Evolutionary conservation across 108 stramenopile genomes (phyloP), one percentile per base, ranked within the genome.

Genomic region (Fistulifera pelliculosa): DNA sequence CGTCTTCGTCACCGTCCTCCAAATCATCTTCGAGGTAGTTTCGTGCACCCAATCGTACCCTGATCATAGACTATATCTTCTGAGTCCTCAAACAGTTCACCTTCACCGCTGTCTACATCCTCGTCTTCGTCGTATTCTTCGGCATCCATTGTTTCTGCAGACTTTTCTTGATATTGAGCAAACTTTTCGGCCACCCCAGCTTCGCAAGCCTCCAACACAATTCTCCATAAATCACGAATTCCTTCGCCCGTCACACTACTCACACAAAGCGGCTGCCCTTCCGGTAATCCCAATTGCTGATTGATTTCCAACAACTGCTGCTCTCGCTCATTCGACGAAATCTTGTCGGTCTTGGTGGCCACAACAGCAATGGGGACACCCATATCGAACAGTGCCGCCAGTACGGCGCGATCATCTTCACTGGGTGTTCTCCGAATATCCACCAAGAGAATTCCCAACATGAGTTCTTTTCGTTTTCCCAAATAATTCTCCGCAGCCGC

Each of bases 311-410:
- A 48, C 56, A 87, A 59, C 23, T 71, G 58, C 7, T 71, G 24
- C 44, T 69, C 70, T 18, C 66, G 55, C 53, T 51, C 70, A 4
- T 49, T 39, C 40, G 57, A 38, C 17, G 73, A 73, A 16, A 94
- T 61, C 64, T 96, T 96, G 68, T 96, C 95, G 2, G 78, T 66
- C 60, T 96, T 89, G 18, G 91, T 93, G 15, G 92, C 93, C 27
- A 94, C 87, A 0, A 96, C 87, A 23, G 88, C 68, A 28, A 94
- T 61, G 26, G 89, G 83, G 1, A 89, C 62, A 1, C 83, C 87
- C 75, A 85, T 83, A 44, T 92, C 89, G 49, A 68, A 87, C 49
- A 93, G 54, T 35, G 90, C 89, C 6, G 91, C 89, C 38, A 93
- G 57, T 21, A 97, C 82, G 22, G 71, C 76, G 21, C 79, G 61